Base-by-base conservation (phyloP, 768 basidiomycete genomes). In the Butyriboletus loyo region DNA sequence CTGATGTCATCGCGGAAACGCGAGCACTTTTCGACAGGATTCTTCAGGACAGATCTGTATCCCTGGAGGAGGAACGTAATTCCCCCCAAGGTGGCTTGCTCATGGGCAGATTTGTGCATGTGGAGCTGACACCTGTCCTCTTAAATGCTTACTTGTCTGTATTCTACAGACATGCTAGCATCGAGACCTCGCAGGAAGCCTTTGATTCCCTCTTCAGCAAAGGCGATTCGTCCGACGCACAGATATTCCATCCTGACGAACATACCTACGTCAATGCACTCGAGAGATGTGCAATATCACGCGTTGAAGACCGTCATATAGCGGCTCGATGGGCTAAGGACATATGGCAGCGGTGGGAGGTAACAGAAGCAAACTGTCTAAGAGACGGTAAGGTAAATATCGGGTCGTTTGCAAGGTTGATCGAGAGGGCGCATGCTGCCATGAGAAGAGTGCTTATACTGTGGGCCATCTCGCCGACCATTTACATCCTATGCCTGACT, bases 111-210 rank as follows among this genome's bases (percentile, higher is more conserved):
- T 92, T 96, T 68, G 65, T 67, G 7, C 58, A 75, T 49, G 88
- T 94, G 31, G 43, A 67, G 7, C 62, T 87, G 46, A 81, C 83
- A 0, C 60, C 89, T 0, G 75, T 79, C 2, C 77, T 97, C 7
- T 60, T 94, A 57, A 90, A 87, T 58, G 81, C 92, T 3, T 98
- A 91, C 64, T 73, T 97, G 45, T 82, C 87, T 13, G 87, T 94
- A 1, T 80, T 85, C 64, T 87, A 87, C 60, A 66, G 69, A 3
- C 86, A 87, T 57, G 69, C 76, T 5, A 63, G 76, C 10, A 70
- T 94, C 37, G 75, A 80, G 25, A 63, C 63, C 2, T 72, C 80
- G 3, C 70, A 72, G 27, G 73, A 75, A 8, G 66, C 77, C 8
- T 92, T 87, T 66, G 66, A 75, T 54, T 67, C 64, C 5, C 53